A percentile compares a stretch with the other conserved stretches of the same genome.
These are phyloP conservation scores for Aphanomyces euteiches DNA, from an alignment of 352 stramenopile genomes.

Conservation along the genomic window DNA sequence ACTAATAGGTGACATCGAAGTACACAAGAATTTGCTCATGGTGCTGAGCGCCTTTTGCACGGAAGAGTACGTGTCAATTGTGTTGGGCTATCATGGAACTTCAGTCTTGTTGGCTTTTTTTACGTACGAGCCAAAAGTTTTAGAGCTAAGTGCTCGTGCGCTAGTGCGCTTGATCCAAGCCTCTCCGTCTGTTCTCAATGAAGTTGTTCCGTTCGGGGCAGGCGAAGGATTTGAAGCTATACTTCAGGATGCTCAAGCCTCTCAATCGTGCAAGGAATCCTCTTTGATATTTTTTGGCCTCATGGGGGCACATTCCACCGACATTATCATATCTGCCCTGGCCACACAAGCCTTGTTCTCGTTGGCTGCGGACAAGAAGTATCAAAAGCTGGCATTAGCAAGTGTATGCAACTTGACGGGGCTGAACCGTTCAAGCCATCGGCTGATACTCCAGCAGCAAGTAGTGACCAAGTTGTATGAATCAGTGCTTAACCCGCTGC, in stretches of 20 bases:
- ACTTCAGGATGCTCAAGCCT: background rate
- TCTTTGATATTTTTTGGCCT: conserved; percentile 14
- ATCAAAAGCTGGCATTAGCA: conserved; percentile 2
- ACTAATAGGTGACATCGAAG: background rate
- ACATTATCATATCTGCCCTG: background rate
- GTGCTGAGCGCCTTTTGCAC: conserved; percentile 18
- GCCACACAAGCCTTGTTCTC: conserved; percentile 12
- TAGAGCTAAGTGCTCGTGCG: background rate
- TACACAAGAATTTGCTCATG: conserved; percentile 5
- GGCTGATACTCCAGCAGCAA: background rate
- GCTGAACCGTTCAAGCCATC: background rate
- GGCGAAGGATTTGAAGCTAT: conserved; percentile 9
- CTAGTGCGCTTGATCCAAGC: background rate
- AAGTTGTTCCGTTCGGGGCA: conserved; percentile 24
- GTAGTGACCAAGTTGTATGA: conserved; percentile 6
- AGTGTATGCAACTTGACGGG: conserved; percentile 4
- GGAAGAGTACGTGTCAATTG: background rate
- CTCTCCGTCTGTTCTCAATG: conserved; percentile 2
- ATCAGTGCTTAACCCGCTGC: conserved; percentile 13
- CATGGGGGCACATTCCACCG: conserved; percentile 1
- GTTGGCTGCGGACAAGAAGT: background rate
- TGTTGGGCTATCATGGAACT: background rate
- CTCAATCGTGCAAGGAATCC: conserved; percentile 6
- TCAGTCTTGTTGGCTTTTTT: conserved; percentile 5
- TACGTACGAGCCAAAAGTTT: conserved; percentile 1